Evolutionary conservation across 2,329 filamentous ascomycete genomes (phyloP).

Genomic region (Periconia macrospinosa): DNA sequence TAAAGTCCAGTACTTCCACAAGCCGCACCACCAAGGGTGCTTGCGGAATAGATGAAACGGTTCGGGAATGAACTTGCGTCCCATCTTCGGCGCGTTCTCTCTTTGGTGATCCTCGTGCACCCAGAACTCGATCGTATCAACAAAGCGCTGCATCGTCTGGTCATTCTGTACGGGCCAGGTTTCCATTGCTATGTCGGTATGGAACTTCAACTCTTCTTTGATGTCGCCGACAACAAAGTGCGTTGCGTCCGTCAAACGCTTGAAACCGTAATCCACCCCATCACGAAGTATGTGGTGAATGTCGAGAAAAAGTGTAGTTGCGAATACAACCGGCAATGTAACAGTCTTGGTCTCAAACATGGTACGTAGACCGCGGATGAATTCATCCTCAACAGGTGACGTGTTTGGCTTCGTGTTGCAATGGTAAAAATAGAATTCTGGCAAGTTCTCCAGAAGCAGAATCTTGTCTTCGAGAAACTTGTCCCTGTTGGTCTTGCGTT

Average conservation of each 20-base stretch:
- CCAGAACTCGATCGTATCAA: conserved; percentile 9
- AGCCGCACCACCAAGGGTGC: conserved; percentile 36
- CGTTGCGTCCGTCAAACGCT: conserved; percentile 5
- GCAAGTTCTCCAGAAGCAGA: conserved; percentile 31
- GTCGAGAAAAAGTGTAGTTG: conserved; percentile 37
- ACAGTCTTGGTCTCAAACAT: conserved; percentile 29
- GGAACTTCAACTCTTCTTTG: conserved; percentile 14
- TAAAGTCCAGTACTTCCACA: conserved; percentile 43
- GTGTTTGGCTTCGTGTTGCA: conserved; percentile 14
- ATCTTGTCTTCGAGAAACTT: conserved; percentile 42
- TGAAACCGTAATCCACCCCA: conserved; percentile 9
- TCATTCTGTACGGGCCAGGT: conserved; percentile 22
- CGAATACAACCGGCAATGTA: conserved; percentile 34
- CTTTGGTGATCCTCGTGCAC: conserved; percentile 7
- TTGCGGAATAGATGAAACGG: conserved; percentile 11
- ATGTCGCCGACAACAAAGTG: conserved; percentile 8
- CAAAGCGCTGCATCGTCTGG: conserved; percentile 6
- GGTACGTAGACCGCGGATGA: conserved; percentile 30
- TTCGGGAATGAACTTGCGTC: conserved; percentile 1
- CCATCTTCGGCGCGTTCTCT: background rate
- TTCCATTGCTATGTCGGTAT: conserved; percentile 12
- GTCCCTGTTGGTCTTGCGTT: conserved; percentile 25
- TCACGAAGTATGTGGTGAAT: conserved; percentile 38
- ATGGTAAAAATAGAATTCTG: conserved; percentile 28
- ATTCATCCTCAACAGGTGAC: conserved; percentile 30